Percentiles rank a stretch among this genome's conserved stretches.
phyloP scores from a whole-genome alignment of 352 stramenopile species.

The Globisporangium cystogenes region DNA sequence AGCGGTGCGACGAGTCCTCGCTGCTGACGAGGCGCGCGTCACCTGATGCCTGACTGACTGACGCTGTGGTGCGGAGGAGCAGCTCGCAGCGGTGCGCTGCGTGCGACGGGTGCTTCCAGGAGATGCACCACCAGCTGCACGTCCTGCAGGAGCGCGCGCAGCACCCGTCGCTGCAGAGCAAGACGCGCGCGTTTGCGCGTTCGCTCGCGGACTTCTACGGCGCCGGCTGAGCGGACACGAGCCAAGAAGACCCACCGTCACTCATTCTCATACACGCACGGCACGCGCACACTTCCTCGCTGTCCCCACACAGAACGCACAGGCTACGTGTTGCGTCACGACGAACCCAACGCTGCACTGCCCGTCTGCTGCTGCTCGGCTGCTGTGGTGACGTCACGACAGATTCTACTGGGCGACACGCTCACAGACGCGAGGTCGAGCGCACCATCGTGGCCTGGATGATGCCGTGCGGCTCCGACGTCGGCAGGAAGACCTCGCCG shows the following conservation, averaged over 20 bases:
- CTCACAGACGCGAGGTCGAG: constrained; percentile 45
- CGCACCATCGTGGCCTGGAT: constrained; percentile 80
- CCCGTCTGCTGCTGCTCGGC: too few species aligned
- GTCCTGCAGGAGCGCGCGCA: constrained; percentile 20
- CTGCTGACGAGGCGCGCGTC: background rate
- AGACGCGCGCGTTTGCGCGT: constrained; percentile 35
- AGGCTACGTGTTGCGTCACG: background rate
- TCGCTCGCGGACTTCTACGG: constrained; percentile 41
- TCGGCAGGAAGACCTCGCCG: constrained; percentile 85
- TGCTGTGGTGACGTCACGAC: background rate
- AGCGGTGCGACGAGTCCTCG: constrained; percentile 29
- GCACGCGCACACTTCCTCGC: too few species aligned
- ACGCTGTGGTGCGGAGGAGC: background rate
- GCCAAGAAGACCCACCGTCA: too few species aligned
- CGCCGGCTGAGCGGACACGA: background rate
- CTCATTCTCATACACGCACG: too few species aligned
- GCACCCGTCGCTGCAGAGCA: constrained; percentile 36
- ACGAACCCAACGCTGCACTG: too few species aligned
- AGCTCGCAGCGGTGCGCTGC: constrained; percentile 52
- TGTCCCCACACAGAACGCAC: background rate
- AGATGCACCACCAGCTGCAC: constrained; percentile 49
- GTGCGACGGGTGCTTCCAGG: constrained; percentile 63
- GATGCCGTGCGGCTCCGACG: constrained; percentile 84
- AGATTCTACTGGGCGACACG: background rate
- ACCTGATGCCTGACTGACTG: background rate